Evolutionary conservation across 164 flowering plant species (phyloP), one percentile per base, ranked within the genome.

Genomic region (Protea cynaroides): DNA sequence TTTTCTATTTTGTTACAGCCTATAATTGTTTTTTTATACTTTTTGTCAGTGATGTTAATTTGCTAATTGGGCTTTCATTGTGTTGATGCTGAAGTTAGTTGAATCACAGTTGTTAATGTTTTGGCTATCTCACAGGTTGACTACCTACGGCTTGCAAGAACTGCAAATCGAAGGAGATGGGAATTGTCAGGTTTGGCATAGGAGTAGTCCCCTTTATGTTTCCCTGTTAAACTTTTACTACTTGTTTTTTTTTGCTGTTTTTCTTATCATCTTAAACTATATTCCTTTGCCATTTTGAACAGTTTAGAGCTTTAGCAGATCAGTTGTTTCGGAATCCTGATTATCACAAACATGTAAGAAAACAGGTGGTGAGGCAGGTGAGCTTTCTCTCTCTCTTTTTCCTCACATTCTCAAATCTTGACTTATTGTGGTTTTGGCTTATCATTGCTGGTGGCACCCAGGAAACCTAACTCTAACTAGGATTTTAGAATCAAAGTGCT

Each of bases 241-340:
- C 14, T 22, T 21, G 14, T 47, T 3, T n/a, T 25, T 57, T 3
- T 11, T 56, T 40, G 13, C 0, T 13, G 10, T 50, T 51, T 24
- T 25, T 59, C 14, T 53, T 0, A 8, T 56, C 46, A 40, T 63
- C n/a, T 15, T 9, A 19, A 40, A 59, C 59, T 58, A 21, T 54
- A 64, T 53, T 69, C 53, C 25, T 21, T 34, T 29, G 46, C 46
- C 9, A 25, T 52, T 58, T 58, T 74, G 36, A 62, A 58, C 84
- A 92, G 98, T 92, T 92, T 75, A 86, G 98, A 76, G 97, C 98
- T 71, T 75, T 92, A 65, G 93, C 98, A 50, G 98, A 92, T 79
- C 98, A 92, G 80, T 74, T 92, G 69, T 88, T 80, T 67, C 85
- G 82, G 29, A 84, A 83, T 74, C 84, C 91, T 54, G 96, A 90